A percentile compares a stretch with the other conserved stretches of the same genome.
Evolutionary conservation across 164 flowering plant genomes (phyloP).

Genomic region (Vitis rotundifolia): DNA sequence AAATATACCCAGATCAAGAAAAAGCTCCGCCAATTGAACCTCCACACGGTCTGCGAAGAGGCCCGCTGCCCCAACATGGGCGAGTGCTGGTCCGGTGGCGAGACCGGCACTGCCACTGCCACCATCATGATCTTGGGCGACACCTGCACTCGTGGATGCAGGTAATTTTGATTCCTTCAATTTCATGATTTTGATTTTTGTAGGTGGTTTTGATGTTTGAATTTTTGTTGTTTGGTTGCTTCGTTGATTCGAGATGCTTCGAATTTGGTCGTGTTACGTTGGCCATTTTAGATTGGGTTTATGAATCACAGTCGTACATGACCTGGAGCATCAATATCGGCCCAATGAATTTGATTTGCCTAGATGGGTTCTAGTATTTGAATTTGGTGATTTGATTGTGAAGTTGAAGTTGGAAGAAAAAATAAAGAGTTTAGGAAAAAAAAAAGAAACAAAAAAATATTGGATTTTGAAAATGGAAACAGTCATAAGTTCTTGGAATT

Average conservation of each 20-base stretch:
- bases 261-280: not conserved
- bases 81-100: slow-evolving; percentile 86
- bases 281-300: not conserved
- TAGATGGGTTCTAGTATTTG: too few species aligned
- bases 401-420: too few species aligned
- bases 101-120: slow-evolving; percentile 80
- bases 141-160: slow-evolving; percentile 78
- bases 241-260: not conserved
- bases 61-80: slow-evolving; percentile 71
- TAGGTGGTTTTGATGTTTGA: not conserved
- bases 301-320: too few species aligned
- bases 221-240: not conserved
- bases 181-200: not conserved
- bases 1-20: slow-evolving; percentile 68
- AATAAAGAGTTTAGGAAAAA: too few species aligned
- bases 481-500: too few species aligned
- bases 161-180: slow-evolving; percentile 19
- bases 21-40: slow-evolving; percentile 63
- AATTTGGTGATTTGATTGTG: too few species aligned
- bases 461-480: too few species aligned
- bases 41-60: slow-evolving; percentile 80
- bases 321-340: too few species aligned
- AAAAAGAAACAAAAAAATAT: too few species aligned
- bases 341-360: too few species aligned
- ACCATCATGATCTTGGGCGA: slow-evolving; percentile 79